These are phyloP conservation scores for Ambrosiella cleistominuta DNA, from an alignment of 2,329 filamentous ascomycete species.

Conservation along the genomic window DNA sequence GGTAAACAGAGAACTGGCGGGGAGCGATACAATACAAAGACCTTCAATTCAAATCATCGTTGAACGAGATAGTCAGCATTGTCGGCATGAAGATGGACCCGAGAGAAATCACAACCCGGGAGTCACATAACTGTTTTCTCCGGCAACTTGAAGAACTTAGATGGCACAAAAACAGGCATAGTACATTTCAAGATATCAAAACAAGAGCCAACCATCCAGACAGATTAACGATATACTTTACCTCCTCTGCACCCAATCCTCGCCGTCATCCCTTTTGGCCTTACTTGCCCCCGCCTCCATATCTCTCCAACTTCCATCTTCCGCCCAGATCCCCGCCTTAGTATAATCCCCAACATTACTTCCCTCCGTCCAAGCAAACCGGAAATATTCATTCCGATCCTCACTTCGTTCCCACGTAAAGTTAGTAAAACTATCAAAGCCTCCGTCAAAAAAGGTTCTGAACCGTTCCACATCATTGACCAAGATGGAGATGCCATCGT, in stretches of 20 bases:
- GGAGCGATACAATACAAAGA: no score
- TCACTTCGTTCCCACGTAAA: constrained; percentile 44
- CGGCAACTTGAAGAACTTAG: background rate
- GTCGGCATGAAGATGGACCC: no score
- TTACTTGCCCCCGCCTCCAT: constrained; percentile 46
- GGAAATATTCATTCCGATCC: constrained; percentile 50
- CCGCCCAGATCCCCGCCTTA: constrained; percentile 53
- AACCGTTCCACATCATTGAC: constrained; percentile 78
- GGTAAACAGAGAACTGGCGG: no score
- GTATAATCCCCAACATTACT: constrained; percentile 52
- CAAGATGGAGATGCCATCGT: constrained; percentile 61
- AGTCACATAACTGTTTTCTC: no score
- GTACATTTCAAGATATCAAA: background rate
- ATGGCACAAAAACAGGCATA: background rate
- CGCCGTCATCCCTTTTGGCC: constrained; percentile 19
- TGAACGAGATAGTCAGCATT: no score
- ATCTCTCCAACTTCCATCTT: constrained; percentile 43
- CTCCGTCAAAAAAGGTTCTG: constrained; percentile 49
- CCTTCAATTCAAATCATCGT: no score
- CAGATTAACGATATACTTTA: background rate
- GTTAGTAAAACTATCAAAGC: constrained; percentile 23
- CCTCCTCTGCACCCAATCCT: background rate
- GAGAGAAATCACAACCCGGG: no score
- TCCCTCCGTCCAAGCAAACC: constrained; percentile 58
- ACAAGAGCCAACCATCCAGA: background rate